Base-by-base conservation (phyloP, 2,329 filamentous ascomycete genomes). In the Hypoxylon sp. region DNA sequence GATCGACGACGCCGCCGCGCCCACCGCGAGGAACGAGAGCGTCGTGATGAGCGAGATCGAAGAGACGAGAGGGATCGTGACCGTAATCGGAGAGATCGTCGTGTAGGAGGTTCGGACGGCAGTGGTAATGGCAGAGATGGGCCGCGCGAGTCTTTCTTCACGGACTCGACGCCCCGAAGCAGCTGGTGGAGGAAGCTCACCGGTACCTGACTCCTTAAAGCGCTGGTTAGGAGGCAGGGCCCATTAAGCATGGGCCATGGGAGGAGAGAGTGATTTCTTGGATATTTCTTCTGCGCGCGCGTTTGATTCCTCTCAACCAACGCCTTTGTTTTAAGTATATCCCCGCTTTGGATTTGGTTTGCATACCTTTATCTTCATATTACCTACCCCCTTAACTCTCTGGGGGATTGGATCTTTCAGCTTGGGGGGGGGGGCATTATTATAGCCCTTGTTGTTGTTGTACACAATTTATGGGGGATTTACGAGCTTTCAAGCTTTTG, bases 121-220 rank as follows among this genome's bases (percentile, higher is more conserved):
- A 79, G 76, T 50, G 74, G 69, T 48, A 79, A 44, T 29, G 35
- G 35, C 17, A 62, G 52, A 17, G 39, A 44, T 1, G 52, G 52
- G 10, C 65, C 61, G 44, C 68, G 61, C 42, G 68, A 71, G 24
- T 80, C 81, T 19, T 73, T 80, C 21, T 82, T 83, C 55, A 80
- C 81, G 69, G 84, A 86, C 61, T 69, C 80, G 10, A 80, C 84
- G 11, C 86, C 86, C 19, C 80, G 85, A 63, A 87, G 83, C 68
- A 88, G 86, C 70, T 88, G 87, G 87, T 89, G 87, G 87, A 86
- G 80, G 79, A 88, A 88, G 80, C 76, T 88, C 57, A 84, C 83
- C 5, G 82, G 83, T 39, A 62, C 61, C 24, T 75, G 37, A 70
- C 56, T 54, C 60, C 29, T 37, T 56, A 56, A 21, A 62, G 19